phyloP scores from a whole-genome alignment of 1,284 basidiomycete species.

The Apiotrichum brassicae region DNA sequence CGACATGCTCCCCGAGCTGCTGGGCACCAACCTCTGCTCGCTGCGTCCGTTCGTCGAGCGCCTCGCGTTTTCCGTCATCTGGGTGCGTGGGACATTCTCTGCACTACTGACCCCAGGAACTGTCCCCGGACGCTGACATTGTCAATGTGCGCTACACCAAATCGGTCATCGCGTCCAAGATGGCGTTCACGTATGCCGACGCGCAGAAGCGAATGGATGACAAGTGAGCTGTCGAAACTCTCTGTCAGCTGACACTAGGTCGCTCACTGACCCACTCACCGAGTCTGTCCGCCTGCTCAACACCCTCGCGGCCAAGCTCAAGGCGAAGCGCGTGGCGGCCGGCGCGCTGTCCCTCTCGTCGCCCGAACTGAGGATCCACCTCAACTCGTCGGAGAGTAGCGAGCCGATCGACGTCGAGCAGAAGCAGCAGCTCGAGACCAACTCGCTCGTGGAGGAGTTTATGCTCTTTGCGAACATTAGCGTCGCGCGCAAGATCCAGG shows the following conservation, averaged over 20 bases:
- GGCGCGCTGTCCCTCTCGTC: constrained; percentile 96
- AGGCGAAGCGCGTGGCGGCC: constrained; percentile 78
- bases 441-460: constrained; percentile 96
- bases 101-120: constrained; percentile 55
- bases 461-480: constrained; percentile 97
- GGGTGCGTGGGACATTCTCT: constrained; percentile 57
- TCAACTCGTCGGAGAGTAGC: constrained; percentile 84
- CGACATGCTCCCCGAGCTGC: constrained; percentile 91
- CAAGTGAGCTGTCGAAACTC: constrained; percentile 52
- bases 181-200: constrained; percentile 95
- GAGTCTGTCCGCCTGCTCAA: constrained; percentile 86
- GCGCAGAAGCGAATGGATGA: constrained; percentile 94
- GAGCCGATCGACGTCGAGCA: constrained; percentile 98
- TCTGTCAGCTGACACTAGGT: constrained; percentile 48
- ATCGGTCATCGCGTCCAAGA: constrained; percentile 93
- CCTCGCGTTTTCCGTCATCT: constrained; percentile 90
- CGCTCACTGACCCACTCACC: constrained; percentile 75
- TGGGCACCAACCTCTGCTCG: constrained; percentile 96
- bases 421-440: constrained; percentile 88
- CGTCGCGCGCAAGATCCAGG: constrained; percentile 86
- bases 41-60: constrained; percentile 89
- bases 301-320: constrained; percentile 76
- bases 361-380: constrained; percentile 93
- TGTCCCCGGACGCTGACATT: constrained; percentile 78
- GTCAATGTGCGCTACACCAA: constrained; percentile 88